Conservation (phyloP, 2,329 filamentous ascomycete species). For the Botrytis sinoallii region DNA sequence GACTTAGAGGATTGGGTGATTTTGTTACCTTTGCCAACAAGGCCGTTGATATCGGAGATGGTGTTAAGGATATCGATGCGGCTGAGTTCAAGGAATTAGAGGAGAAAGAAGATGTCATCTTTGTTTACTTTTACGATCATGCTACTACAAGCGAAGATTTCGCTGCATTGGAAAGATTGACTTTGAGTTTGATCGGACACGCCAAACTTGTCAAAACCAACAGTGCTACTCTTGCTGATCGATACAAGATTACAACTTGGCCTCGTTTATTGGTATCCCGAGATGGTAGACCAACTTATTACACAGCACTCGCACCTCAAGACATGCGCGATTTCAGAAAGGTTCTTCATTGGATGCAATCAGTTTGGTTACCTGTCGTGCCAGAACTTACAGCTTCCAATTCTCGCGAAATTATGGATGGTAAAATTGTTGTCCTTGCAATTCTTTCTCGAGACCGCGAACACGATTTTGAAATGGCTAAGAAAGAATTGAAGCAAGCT, state of each 20-base stretch:
- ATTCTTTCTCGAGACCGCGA: slow-evolving; percentile 77
- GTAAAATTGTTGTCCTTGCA: slow-evolving; percentile 90
- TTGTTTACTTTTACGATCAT: slow-evolving; percentile 96
- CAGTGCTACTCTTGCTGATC: slow-evolving; percentile 68
- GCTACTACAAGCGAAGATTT: slow-evolving; percentile 94
- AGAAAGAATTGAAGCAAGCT: slow-evolving; percentile 90
- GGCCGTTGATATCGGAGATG: slow-evolving; percentile 71
- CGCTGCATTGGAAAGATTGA: slow-evolving; percentile 77
- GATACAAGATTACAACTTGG: slow-evolving; percentile 96
- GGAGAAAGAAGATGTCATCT: slow-evolving; percentile 91
- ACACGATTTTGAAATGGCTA: slow-evolving; percentile 73
- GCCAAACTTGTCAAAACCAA: slow-evolving; percentile 91
- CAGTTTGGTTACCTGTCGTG: slow-evolving; percentile 92
- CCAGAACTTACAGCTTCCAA: slow-evolving; percentile 91
- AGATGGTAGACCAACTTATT: slow-evolving; percentile 87
- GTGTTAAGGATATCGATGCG: slow-evolving; percentile 78
- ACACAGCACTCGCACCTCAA: slow-evolving; percentile 77
- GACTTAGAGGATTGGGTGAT: slow-evolving; percentile 87
- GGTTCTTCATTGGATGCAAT: slow-evolving; percentile 89
- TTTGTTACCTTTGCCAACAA: slow-evolving; percentile 83
- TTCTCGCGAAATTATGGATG: slow-evolving; percentile 90
- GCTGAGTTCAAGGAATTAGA: slow-evolving; percentile 77
- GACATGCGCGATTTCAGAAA: slow-evolving; percentile 87
- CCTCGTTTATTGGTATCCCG: slow-evolving; percentile 87
- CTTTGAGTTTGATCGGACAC: slow-evolving; percentile 83